A percentile compares a stretch with the other conserved stretches of the same genome.
Evolutionary conservation across 2,329 filamentous ascomycete species (phyloP).

Genomic region (Fusarium sp.): DNA sequence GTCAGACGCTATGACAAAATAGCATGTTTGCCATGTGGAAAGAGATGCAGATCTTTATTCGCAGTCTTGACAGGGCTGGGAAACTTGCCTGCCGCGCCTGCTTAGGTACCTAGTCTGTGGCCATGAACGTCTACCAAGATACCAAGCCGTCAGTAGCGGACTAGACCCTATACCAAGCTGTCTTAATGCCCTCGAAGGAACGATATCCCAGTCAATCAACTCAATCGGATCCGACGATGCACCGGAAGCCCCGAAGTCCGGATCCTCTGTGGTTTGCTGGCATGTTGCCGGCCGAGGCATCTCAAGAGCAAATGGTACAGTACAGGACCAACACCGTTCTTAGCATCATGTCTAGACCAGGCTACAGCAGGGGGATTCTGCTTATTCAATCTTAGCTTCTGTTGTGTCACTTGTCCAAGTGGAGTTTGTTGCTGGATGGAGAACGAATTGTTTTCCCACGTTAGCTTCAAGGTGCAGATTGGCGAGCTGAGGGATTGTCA

Average conservation of each 20-base stretch:
- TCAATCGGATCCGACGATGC: background rate
- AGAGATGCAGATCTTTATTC: background rate
- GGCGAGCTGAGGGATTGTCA: conserved; percentile 28
- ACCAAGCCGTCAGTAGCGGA: background rate
- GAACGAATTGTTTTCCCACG: conserved; percentile 6
- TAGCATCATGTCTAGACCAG: background rate
- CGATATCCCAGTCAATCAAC: background rate
- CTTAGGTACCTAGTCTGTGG: background rate
- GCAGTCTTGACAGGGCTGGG: background rate
- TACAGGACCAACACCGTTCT: background rate
- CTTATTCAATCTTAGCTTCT: background rate
- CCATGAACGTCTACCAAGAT: background rate
- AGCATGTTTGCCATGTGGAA: background rate
- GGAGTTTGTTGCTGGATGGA: background rate
- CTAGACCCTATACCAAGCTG: background rate
- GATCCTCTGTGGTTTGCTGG: background rate
- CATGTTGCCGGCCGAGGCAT: background rate
- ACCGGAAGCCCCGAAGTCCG: background rate
- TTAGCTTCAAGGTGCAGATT: conserved; percentile 19
- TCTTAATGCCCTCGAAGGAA: too few species aligned
- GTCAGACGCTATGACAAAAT: background rate
- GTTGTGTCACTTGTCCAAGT: background rate
- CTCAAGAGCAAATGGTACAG: background rate
- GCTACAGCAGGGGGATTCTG: background rate
- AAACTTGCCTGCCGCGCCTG: background rate